phyloP scores from a whole-genome alignment of 208 protist genomes.

The Trypanosoma scelopori region DNA sequence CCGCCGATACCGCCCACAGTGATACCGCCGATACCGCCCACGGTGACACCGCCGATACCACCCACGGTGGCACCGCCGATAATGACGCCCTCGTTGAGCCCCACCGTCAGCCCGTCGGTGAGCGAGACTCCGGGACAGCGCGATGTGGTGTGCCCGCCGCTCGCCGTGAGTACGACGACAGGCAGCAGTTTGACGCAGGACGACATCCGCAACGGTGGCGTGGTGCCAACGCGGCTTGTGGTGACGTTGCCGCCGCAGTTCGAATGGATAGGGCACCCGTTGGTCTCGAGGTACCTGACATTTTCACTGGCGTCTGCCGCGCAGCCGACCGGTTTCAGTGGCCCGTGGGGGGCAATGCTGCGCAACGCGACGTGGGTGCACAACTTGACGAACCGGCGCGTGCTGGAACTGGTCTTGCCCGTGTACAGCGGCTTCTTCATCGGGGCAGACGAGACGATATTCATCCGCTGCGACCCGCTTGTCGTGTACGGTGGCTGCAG shows the following conservation, averaged over 20 bases:
- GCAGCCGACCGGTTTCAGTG: constrained; percentile 14
- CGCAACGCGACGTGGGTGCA: constrained; percentile 21
- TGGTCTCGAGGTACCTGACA: background rate
- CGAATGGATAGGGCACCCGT: constrained; percentile 1
- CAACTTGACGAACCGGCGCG: background rate
- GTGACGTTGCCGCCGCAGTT: constrained; percentile 11
- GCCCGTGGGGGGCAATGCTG: constrained; percentile 15
- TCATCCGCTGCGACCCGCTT: background rate
- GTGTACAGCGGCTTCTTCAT: constrained; percentile 4
- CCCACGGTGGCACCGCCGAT: no score
- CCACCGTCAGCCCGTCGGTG: no score
- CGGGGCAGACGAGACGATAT: constrained; percentile 6
- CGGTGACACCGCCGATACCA: no score
- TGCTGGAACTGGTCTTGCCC: constrained; percentile 7
- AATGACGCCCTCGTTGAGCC: no score
- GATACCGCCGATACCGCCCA: no score
- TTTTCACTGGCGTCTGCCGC: background rate
- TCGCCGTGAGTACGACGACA: background rate
- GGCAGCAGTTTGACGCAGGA: background rate
- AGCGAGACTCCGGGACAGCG: no score
- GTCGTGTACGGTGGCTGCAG: constrained; percentile 9
- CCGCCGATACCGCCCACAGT: no score
- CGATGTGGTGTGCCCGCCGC: constrained; percentile 4
- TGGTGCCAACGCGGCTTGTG: background rate
- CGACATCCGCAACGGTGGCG: no score